These are phyloP conservation scores for Verticillium nubilum DNA, from an alignment of 2,329 filamentous ascomycete genomes.

Conservation along the genomic window DNA sequence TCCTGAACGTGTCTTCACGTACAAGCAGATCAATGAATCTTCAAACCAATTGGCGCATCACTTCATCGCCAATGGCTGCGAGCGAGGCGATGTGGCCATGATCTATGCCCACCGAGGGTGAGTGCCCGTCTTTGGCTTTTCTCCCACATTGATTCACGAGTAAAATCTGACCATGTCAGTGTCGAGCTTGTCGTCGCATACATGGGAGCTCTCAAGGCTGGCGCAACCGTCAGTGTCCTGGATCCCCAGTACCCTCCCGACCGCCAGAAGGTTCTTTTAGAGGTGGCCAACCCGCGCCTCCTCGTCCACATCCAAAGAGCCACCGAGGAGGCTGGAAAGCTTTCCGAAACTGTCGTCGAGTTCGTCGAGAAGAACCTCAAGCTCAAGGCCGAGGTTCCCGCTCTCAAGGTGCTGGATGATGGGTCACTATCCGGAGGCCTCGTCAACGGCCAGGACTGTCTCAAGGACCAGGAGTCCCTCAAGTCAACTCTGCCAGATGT, in stretches of 20 bases:
- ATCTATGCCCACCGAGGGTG: slow-evolving; percentile 74
- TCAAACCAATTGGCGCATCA: slow-evolving; percentile 78
- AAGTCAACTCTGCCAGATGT: slow-evolving; percentile 60
- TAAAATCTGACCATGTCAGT: slow-evolving; percentile 1
- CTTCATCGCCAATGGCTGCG: slow-evolving; percentile 66
- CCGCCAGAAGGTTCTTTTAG: slow-evolving; percentile 76
- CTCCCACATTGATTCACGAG: not conserved
- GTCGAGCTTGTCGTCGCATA: slow-evolving; percentile 51
- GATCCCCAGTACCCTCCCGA: slow-evolving; percentile 80
- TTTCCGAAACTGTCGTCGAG: not conserved
- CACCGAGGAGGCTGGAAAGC: slow-evolving; percentile 51
- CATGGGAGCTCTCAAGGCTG: slow-evolving; percentile 26
- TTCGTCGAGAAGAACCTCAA: slow-evolving; percentile 71
- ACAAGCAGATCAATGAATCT: slow-evolving; percentile 79
- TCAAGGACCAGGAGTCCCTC: not conserved
- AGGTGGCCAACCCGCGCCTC: slow-evolving; percentile 69
- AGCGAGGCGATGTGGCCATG: slow-evolving; percentile 86
- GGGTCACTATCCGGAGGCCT: slow-evolving; percentile 67
- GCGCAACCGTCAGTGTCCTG: slow-evolving; percentile 60
- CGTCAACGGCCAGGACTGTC: slow-evolving; percentile 15
- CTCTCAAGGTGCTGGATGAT: slow-evolving; percentile 64
- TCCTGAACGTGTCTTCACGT: slow-evolving; percentile 67
- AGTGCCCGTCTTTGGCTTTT: not conserved
- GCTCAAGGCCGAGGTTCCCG: slow-evolving; percentile 70
- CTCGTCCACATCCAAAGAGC: slow-evolving; percentile 71